phyloP scores from a whole-genome alignment of 2,329 filamentous ascomycete species.

The Fusarium setosum region DNA sequence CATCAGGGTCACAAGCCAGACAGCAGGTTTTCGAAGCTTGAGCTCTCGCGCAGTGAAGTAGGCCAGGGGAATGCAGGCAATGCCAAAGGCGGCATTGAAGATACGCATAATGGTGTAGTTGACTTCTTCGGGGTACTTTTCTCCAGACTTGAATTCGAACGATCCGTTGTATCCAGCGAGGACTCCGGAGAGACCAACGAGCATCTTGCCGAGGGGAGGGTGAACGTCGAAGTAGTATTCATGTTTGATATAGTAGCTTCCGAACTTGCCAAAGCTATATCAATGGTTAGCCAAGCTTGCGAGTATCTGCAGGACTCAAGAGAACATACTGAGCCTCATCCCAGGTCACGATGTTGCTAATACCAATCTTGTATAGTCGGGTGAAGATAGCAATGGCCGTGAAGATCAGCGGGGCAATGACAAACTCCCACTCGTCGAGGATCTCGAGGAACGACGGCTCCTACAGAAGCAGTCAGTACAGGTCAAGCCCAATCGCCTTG shows the following conservation, averaged over 20 bases:
- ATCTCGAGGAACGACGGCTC: constrained; percentile 69
- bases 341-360: constrained; percentile 75
- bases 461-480: constrained; percentile 46
- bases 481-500: background rate
- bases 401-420: constrained; percentile 72
- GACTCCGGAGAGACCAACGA: constrained; percentile 95
- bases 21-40: constrained; percentile 84
- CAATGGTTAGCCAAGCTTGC: constrained; percentile 24
- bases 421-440: constrained; percentile 72
- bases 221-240: constrained; percentile 97
- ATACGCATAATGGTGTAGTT: constrained; percentile 99
- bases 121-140: constrained; percentile 91
- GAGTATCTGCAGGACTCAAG: background rate
- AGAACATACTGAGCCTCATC: constrained; percentile 71
- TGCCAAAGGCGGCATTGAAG: constrained; percentile 96
- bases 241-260: constrained; percentile 98
- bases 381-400: constrained; percentile 73
- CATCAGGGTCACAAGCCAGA: constrained; percentile 97
- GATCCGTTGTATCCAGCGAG: constrained; percentile 98
- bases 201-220: constrained; percentile 97
- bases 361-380: constrained; percentile 75
- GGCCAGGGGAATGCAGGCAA: constrained; percentile 89
- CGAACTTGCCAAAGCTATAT: constrained; percentile 91
- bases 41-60: constrained; percentile 96
- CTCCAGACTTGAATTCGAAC: constrained; percentile 99